phyloP scores from a whole-genome alignment of 2,329 filamentous ascomycete species.

The Podosphaera fusca region DNA sequence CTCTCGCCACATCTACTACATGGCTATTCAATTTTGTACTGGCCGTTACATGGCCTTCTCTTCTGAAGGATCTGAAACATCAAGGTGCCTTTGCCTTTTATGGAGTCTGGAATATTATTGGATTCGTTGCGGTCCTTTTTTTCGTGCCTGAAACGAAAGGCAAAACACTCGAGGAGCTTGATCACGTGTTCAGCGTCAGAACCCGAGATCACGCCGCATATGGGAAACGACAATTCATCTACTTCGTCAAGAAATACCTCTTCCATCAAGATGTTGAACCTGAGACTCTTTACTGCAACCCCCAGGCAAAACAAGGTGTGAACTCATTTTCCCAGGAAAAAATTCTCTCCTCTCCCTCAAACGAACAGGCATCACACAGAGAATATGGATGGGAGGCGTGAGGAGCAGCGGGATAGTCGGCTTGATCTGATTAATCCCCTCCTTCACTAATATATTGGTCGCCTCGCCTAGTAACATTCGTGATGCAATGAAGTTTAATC shows the following conservation, averaged over 20 bases:
- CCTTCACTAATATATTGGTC: no score
- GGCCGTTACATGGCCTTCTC: conserved; percentile 25
- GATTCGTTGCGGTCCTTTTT: conserved; percentile 30
- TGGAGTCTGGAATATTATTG: conserved; percentile 29
- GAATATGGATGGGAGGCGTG: no score
- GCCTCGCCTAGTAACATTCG: no score
- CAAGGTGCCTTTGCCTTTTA: conserved; percentile 29
- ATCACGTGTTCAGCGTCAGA: conserved; percentile 25
- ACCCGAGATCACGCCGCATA: conserved; percentile 20
- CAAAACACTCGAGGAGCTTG: conserved; percentile 14
- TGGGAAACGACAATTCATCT: conserved; percentile 8
- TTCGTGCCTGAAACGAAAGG: conserved; percentile 35
- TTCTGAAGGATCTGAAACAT: conserved; percentile 7
- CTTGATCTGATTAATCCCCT: no score
- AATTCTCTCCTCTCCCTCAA: no score
- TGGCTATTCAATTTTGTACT: conserved; percentile 35
- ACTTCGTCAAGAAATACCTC: background rate
- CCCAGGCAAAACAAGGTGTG: background rate
- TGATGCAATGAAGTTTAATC: no score
- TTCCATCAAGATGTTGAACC: background rate
- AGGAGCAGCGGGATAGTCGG: no score
- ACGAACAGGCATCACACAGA: no score
- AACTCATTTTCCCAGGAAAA: background rate
- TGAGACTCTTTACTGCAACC: background rate
- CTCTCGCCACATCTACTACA: conserved; percentile 23